Conservation (phyloP, 805 yeast genomes). For the Ogataea henricii region DNA sequence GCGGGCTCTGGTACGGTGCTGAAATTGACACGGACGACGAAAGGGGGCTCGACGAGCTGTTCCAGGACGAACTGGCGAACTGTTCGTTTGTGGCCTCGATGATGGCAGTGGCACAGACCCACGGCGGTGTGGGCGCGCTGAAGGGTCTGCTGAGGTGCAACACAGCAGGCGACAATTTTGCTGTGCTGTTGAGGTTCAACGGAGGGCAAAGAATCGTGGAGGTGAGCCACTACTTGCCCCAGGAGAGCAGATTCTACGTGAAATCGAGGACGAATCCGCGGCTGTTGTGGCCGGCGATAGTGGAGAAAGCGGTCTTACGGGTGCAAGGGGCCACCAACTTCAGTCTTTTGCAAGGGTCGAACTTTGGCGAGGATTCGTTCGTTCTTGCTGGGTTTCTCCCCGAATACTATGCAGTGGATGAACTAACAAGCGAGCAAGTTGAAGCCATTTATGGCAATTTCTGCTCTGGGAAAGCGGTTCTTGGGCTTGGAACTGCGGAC, state of each 20-base stretch:
- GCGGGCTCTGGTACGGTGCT: neutral
- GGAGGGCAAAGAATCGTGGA: constrained; percentile 52
- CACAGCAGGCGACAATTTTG: constrained; percentile 30
- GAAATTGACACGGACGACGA: constrained; percentile 9
- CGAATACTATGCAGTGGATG: constrained; percentile 45
- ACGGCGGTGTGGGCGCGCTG: constrained; percentile 26
- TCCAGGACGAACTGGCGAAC: constrained; percentile 57
- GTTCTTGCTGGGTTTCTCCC: constrained; percentile 75
- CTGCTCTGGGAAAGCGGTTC: constrained; percentile 39
- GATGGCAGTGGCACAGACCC: constrained; percentile 45
- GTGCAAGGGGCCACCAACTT: constrained; percentile 46
- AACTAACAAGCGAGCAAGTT: constrained; percentile 36
- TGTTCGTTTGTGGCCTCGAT: constrained; percentile 78
- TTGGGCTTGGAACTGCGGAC: constrained; percentile 72
- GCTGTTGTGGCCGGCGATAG: constrained; percentile 65
- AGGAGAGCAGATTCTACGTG: constrained; percentile 31
- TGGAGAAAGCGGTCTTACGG: constrained; percentile 76
- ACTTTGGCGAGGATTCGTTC: constrained; percentile 69
- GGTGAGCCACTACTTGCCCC: constrained; percentile 47
- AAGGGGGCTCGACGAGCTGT: constrained; percentile 33
- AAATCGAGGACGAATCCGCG: constrained; percentile 37
- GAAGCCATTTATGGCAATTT: constrained; percentile 34
- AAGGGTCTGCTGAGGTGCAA: constrained; percentile 29
- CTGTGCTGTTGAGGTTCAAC: constrained; percentile 49
- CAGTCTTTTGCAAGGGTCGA: constrained; percentile 70